Evolutionary conservation across 441 rosid species (phyloP).

Genomic region (Eruca vesicaria): DNA sequence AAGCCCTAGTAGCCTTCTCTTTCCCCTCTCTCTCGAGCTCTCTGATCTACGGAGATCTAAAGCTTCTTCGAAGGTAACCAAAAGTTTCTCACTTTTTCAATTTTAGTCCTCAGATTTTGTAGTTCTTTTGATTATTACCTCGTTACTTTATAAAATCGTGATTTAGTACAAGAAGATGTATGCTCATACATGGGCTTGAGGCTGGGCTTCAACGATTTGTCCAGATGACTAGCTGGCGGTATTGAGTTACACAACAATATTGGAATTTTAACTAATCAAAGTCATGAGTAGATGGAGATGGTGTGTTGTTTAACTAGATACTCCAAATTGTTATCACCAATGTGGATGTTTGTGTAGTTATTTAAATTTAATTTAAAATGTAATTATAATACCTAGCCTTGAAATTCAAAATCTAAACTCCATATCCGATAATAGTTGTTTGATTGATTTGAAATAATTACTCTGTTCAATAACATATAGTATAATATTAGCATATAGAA

Average conservation of each 20-base stretch:
- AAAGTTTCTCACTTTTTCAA: constrained; percentile 6
- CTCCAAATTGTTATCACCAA: too few relatives aligned
- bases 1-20: constrained; percentile 29
- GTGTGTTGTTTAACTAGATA: too few relatives aligned
- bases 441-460: neutral
- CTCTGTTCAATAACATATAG: neutral
- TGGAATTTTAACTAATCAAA: neutral
- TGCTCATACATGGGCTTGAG: neutral
- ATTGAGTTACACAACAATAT: neutral
- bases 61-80: constrained; percentile 23
- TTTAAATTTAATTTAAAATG: neutral
- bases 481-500: too few relatives aligned
- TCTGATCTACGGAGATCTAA: constrained; percentile 22
- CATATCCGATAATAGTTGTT: neutral
- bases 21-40: constrained; percentile 21
- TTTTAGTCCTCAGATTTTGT: neutral
- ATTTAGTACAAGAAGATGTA: neutral
- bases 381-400: neutral
- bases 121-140: neutral
- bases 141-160: neutral
- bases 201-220: neutral
- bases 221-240: neutral
- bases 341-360: neutral
- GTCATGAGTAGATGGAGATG: too few relatives aligned
- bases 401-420: neutral